Percentiles rank a stretch among this genome's conserved stretches.
Evolutionary conservation across 352 stramenopile species (phyloP).

Genomic region (Phytophthora sansomeana): DNA sequence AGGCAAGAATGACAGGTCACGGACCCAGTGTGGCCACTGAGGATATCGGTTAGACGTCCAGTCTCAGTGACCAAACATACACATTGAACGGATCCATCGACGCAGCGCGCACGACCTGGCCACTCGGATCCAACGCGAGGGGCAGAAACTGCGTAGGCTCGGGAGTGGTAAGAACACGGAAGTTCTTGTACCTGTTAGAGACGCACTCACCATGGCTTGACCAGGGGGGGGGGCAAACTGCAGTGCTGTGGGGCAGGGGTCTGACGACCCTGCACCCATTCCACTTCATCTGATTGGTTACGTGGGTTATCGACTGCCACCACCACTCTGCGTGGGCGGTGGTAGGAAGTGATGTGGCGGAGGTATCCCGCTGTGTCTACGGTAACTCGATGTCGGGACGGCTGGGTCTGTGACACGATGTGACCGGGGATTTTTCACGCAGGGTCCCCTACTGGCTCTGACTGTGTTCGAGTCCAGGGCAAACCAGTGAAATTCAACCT

Average conservation of each 20-base stretch:
- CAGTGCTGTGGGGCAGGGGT: conserved; percentile 88
- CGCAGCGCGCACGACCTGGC: conserved; percentile 96
- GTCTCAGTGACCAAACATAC: conserved; percentile 98
- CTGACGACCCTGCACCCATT: no score
- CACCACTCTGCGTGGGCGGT: no score
- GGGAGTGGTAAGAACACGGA: conserved; percentile 98
- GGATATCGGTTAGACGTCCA: conserved; percentile 97
- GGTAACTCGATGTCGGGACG: not conserved
- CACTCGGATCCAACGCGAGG: conserved; percentile 97
- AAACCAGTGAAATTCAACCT: no score
- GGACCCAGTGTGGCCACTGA: conserved; percentile 98
- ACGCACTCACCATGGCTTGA: conserved; percentile 96
- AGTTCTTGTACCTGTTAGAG: conserved; percentile 99
- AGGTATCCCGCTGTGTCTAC: not conserved
- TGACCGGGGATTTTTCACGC: no score
- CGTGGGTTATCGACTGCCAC: no score
- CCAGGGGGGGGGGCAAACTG: conserved; percentile 93
- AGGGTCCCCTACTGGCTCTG: no score
- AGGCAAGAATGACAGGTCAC: conserved; percentile 95
- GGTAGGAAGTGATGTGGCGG: no score
- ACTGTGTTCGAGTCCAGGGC: no score
- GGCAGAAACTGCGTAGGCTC: conserved; percentile 97
- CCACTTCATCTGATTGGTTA: no score
- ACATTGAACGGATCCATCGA: conserved; percentile 97
- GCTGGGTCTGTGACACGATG: no score